Percentiles rank a stretch among this genome's conserved stretches.
Conservation (phyloP, 2,329 filamentous ascomycete species). For the Aspergillus pseudoterreus region DNA sequence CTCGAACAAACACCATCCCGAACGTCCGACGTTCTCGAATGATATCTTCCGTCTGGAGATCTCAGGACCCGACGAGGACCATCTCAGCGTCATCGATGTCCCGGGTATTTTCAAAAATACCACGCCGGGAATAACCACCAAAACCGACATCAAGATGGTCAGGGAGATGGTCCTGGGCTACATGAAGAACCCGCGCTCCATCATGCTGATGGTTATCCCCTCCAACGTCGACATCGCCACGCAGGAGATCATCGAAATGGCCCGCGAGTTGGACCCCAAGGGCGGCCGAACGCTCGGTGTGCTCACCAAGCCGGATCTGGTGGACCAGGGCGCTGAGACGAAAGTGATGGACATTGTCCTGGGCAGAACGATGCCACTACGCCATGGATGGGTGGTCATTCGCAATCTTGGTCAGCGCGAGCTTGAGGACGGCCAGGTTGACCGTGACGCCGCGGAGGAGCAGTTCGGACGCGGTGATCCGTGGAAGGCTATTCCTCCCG, state of each 20-base stretch:
- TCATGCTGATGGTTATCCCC: conserved; percentile 44
- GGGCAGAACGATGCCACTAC: conserved; percentile 15
- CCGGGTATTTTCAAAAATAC: conserved; percentile 44
- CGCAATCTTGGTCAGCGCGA: conserved; percentile 31
- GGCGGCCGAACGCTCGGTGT: conserved; percentile 43
- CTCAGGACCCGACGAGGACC: conserved; percentile 36
- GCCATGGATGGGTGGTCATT: conserved; percentile 30
- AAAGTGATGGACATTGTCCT: conserved; percentile 25
- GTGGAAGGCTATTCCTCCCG: conserved; percentile 36
- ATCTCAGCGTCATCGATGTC: conserved; percentile 45
- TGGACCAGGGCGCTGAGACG: conserved; percentile 31
- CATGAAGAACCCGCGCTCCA: conserved; percentile 36
- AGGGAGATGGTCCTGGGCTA: conserved; percentile 37
- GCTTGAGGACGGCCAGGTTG: conserved; percentile 8
- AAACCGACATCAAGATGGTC: conserved; percentile 37
- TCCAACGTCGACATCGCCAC: conserved; percentile 45
- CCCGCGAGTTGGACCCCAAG: conserved; percentile 31
- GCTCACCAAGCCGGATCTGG: conserved; percentile 60
- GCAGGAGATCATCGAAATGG: conserved; percentile 44
- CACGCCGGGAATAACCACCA: conserved; percentile 31
- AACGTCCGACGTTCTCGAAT: conserved; percentile 34
- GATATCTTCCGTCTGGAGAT: conserved; percentile 45
- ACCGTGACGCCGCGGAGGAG: conserved; percentile 31
- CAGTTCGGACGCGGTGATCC: conserved; percentile 32
- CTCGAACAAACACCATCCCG: conserved; percentile 11